Percentiles rank a stretch among this genome's conserved stretches.
These are phyloP conservation scores for Vitis hybrid DNA, from an alignment of 177 flowering plant genomes.

Conservation along the genomic window DNA sequence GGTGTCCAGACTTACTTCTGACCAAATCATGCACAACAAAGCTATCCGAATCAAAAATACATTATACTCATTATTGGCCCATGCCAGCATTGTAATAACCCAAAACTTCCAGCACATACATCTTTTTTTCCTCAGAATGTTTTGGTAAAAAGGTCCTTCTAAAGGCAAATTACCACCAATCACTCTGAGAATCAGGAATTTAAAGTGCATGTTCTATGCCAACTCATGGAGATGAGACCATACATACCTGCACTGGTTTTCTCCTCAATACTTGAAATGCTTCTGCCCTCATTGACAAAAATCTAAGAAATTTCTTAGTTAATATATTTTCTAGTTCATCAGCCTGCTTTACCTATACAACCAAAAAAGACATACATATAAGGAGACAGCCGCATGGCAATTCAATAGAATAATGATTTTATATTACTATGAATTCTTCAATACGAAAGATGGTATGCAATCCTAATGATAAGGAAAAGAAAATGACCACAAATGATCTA, in stretches of 20 bases:
- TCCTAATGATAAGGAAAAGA: neutral
- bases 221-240: slow-evolving; percentile 1
- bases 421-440: too few species aligned
- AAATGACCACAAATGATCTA: neutral
- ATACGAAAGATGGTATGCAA: too few species aligned
- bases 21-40: too few species aligned
- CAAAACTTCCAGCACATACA: too few species aligned
- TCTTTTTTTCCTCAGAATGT: too few species aligned
- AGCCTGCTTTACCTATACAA: slow-evolving; percentile 81
- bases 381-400: slow-evolving; percentile 3
- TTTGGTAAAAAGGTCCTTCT: neutral
- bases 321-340: slow-evolving; percentile 98
- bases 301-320: slow-evolving; percentile 88
- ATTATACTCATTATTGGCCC: too few species aligned
- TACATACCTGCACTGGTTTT: slow-evolving; percentile 87
- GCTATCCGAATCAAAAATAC: too few species aligned
- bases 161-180: neutral
- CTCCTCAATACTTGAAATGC: slow-evolving; percentile 98
- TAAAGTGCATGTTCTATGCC: neutral
- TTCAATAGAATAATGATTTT: neutral
- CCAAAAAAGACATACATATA: slow-evolving; percentile 10
- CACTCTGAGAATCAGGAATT: neutral
- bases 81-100: too few species aligned
- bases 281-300: slow-evolving; percentile 98
- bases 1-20: too few species aligned